A percentile compares a stretch with the other conserved stretches of the same genome.
Evolutionary conservation across 345 rosid genomes (phyloP).

Genomic region (Rhodamnia argentea): DNA sequence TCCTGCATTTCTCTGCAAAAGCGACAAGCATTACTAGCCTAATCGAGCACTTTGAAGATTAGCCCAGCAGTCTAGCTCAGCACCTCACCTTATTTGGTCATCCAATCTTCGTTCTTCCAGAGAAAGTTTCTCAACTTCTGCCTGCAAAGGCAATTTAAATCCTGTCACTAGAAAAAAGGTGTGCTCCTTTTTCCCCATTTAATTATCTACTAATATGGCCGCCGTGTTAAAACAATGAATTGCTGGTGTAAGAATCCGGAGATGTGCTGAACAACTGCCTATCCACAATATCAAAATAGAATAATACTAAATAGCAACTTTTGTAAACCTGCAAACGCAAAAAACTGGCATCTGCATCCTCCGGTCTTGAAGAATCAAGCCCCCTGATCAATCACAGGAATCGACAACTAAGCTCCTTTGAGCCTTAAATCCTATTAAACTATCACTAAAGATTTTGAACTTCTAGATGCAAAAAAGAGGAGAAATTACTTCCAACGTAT

Average conservation of each 20-base stretch:
- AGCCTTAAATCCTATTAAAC: neutral
- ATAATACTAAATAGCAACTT: neutral
- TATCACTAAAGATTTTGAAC: neutral
- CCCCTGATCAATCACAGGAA: constrained; percentile 49
- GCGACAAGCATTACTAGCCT: constrained; percentile 14
- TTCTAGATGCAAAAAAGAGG: neutral
- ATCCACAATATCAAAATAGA: neutral
- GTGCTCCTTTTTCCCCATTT: neutral
- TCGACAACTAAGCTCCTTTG: neutral
- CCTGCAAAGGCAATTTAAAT: constrained; percentile 33
- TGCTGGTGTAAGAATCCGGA: neutral
- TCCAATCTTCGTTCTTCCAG: constrained; percentile 64
- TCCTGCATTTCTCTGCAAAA: constrained; percentile 75
- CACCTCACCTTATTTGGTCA: constrained; percentile 64
- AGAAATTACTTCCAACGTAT: constrained; percentile 81
- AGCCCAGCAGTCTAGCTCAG: constrained; percentile 8
- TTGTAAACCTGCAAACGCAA: constrained; percentile 55
- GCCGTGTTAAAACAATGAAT: neutral
- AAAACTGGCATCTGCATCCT: constrained; percentile 40
- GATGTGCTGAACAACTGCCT: neutral
- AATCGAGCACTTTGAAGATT: neutral
- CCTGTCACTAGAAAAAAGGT: neutral
- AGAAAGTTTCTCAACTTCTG: constrained; percentile 60
- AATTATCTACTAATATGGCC: neutral
- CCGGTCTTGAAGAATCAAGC: constrained; percentile 51